These are phyloP conservation scores for Coniosporium apollinis DNA, from an alignment of 495 filamentous ascomycete genomes.

Conservation along the genomic window DNA sequence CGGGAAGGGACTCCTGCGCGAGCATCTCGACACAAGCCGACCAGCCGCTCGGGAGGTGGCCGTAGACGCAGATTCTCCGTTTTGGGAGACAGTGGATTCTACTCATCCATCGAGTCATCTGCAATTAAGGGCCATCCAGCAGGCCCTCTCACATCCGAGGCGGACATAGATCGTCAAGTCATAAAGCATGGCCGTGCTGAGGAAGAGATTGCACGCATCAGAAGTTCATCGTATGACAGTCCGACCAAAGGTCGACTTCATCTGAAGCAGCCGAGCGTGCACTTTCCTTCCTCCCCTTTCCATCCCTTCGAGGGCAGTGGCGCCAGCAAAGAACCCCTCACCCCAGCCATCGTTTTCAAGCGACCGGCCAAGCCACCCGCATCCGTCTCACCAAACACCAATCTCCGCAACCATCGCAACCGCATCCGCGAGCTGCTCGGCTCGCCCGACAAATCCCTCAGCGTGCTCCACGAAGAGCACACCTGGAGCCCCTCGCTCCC, in stretches of 20 bases:
- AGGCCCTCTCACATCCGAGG: constrained; percentile 48
- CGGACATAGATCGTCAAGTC: constrained; percentile 52
- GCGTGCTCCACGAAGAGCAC: constrained; percentile 41
- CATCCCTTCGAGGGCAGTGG: constrained; percentile 49
- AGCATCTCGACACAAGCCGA: constrained; percentile 37
- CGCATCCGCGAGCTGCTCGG: constrained; percentile 75
- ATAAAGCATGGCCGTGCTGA: constrained; percentile 83
- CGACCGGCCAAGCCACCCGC: constrained; percentile 65
- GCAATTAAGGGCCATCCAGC: constrained; percentile 52
- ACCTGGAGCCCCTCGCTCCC: constrained; percentile 68
- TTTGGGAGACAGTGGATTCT: constrained; percentile 92
- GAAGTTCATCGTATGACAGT: constrained; percentile 84
- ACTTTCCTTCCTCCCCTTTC: constrained; percentile 45
- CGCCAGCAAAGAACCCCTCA: constrained; percentile 36
- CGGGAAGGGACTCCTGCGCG: constrained; percentile 64
- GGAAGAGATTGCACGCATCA: constrained; percentile 87
- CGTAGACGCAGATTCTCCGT: constrained; percentile 57
- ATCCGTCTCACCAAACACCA: constrained; percentile 86
- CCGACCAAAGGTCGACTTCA: constrained; percentile 46
- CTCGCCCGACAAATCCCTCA: constrained; percentile 62
- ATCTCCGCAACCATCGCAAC: constrained; percentile 80
- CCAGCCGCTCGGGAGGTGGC: constrained; percentile 36
- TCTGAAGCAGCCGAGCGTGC: constrained; percentile 30
- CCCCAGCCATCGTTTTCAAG: constrained; percentile 73
- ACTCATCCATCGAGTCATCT: constrained; percentile 93